Conservation (phyloP, 257 asterid genomes). For the Cynanchum wilfordii region DNA sequence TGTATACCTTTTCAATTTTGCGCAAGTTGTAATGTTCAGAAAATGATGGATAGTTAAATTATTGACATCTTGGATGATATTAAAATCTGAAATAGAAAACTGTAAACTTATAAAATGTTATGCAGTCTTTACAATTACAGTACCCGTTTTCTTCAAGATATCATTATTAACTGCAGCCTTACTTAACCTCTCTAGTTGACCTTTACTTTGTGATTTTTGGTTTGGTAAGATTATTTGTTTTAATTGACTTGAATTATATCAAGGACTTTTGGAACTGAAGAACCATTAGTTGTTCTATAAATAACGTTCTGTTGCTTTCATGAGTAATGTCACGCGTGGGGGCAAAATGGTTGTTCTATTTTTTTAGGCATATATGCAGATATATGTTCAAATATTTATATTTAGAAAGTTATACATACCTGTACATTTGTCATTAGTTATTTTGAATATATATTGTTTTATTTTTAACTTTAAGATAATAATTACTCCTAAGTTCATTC, state of each 20-base stretch:
- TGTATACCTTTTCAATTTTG: not conserved
- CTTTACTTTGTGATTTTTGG: not conserved
- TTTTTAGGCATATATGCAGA: no score
- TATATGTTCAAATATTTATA: no score
- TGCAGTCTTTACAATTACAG: not conserved
- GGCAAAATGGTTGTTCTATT: no score
- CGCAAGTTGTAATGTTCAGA: constrained; percentile 1
- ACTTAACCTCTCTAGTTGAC: not conserved
- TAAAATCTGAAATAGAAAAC: not conserved
- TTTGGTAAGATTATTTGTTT: not conserved
- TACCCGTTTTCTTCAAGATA: not conserved
- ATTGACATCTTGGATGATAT: not conserved
- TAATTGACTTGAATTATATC: not conserved
- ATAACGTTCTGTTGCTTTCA: constrained; percentile 2
- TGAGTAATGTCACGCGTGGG: not conserved
- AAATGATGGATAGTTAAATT: not conserved
- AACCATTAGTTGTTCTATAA: not conserved
- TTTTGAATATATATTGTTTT: no score
- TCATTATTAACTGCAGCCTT: not conserved
- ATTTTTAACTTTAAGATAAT: no score
- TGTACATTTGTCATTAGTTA: no score
- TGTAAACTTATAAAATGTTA: not conserved
- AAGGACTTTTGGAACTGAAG: not conserved
- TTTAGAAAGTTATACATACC: no score
- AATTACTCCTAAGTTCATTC: no score